Conservation (phyloP, 805 yeast genomes). For the Suhomyces emberorum region DNA sequence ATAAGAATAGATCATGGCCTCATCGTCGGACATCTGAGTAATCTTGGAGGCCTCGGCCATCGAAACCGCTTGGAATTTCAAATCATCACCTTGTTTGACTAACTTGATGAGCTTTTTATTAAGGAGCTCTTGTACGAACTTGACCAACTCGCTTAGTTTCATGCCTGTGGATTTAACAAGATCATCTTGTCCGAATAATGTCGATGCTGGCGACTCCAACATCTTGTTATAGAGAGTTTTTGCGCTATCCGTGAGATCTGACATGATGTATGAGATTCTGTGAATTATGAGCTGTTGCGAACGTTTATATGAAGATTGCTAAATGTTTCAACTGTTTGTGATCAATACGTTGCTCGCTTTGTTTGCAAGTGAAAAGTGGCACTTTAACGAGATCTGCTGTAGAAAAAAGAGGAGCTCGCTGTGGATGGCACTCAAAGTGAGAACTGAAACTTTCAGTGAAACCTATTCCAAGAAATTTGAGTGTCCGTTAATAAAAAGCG, state of each 20-base stretch:
- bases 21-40: slow-evolving; percentile 78
- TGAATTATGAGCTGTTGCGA: too few species aligned
- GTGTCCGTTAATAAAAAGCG: too few species aligned
- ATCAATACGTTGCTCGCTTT: too few species aligned
- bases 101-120: slow-evolving; percentile 64
- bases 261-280: too few species aligned
- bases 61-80: slow-evolving; percentile 73
- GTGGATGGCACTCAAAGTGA: too few species aligned
- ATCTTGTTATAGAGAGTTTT: slow-evolving; percentile 59
- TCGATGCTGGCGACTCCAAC: slow-evolving; percentile 48
- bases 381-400: too few species aligned
- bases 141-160: slow-evolving; percentile 44
- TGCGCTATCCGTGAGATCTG: slow-evolving; percentile 45
- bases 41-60: slow-evolving; percentile 73
- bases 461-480: too few species aligned
- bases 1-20: slow-evolving; percentile 84
- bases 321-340: too few species aligned
- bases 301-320: too few species aligned
- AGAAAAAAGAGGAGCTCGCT: too few species aligned
- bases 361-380: too few species aligned
- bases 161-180: slow-evolving; percentile 49
- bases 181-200: slow-evolving; percentile 66
- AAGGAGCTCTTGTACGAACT: slow-evolving; percentile 49
- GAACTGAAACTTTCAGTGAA: too few species aligned
- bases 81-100: slow-evolving; percentile 61